Conservation (phyloP, 306 rosid species). For the Parietaria judaica region DNA sequence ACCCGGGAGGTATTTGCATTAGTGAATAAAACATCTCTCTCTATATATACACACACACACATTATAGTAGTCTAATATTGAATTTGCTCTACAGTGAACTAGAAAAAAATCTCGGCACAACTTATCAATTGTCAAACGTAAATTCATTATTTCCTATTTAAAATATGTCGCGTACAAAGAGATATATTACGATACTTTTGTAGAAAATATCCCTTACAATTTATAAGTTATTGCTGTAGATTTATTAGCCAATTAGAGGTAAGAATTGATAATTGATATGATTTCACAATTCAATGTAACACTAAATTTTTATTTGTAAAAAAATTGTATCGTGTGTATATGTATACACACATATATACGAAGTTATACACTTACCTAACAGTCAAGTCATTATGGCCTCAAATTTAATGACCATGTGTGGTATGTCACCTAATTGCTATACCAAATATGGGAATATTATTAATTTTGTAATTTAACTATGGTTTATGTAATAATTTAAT, state of each 20-base stretch:
- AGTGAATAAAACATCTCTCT: no score
- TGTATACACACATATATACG: conserved; percentile 1
- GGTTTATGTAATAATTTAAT: no score
- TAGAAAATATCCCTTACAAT: not conserved
- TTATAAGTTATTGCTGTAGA: conserved; percentile 17
- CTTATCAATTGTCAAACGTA: no score
- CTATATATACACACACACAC: no score
- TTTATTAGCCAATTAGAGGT: not conserved
- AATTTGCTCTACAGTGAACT: no score
- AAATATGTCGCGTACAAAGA: no score
- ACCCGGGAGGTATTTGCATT: no score
- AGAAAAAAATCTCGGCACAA: no score
- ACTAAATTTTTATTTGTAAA: not conserved
- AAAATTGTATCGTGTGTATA: not conserved
- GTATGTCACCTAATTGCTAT: conserved; percentile 18
- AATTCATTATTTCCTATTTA: no score
- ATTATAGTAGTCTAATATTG: no score
- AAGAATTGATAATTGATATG: not conserved
- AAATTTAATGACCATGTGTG: conserved; percentile 44
- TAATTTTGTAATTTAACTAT: not conserved
- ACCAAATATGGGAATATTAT: not conserved
- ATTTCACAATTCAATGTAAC: conserved; percentile 19
- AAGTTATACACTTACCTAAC: conserved; percentile 34
- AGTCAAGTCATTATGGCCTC: conserved; percentile 27
- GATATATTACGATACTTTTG: no score